These are phyloP conservation scores for Ulota crispa DNA, from an alignment of 225 moss, liverwort and hornwort genomes.

Conservation along the genomic window DNA sequence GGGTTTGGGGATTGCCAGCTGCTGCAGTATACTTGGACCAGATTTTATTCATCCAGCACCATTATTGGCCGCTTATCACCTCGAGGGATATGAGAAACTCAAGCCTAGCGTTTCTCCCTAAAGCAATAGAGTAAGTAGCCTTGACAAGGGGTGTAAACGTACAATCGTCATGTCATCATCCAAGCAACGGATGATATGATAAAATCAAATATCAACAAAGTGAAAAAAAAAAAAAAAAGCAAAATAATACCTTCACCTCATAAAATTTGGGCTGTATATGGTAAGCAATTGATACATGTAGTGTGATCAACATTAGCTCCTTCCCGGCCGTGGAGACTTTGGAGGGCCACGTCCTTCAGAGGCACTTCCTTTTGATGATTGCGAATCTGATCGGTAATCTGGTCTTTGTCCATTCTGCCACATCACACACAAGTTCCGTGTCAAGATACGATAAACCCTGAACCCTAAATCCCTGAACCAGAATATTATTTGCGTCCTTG, in stretches of 20 bases:
- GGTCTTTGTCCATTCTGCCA: constrained; percentile 56
- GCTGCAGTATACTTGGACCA: constrained; percentile 24
- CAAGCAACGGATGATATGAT: constrained; percentile 27
- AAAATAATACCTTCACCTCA: constrained; percentile 26
- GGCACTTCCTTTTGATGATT: constrained; percentile 24
- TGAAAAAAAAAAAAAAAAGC: constrained; percentile 3
- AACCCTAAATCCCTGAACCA: background rate
- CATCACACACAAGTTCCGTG: constrained; percentile 1
- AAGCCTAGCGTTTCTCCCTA: constrained; percentile 15
- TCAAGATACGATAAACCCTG: background rate
- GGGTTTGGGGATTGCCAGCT: constrained; percentile 12
- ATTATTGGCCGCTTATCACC: constrained; percentile 17
- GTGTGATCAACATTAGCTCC: constrained; percentile 37
- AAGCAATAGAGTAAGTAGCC: constrained; percentile 8
- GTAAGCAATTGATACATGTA: constrained; percentile 20
- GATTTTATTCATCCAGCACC: constrained; percentile 31
- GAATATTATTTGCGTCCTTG: background rate
- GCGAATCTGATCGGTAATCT: constrained; percentile 33
- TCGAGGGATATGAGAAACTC: background rate
- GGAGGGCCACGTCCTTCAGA: constrained; percentile 31
- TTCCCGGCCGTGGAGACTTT: constrained; percentile 21
- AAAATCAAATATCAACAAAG: constrained; percentile 47
- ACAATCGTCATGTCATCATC: constrained; percentile 30
- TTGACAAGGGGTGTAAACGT: constrained; percentile 25
- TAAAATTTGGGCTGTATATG: constrained; percentile 27